These are phyloP conservation scores for Lasiosphaeria hispida DNA, from an alignment of 495 filamentous ascomycete species.

Conservation along the genomic window DNA sequence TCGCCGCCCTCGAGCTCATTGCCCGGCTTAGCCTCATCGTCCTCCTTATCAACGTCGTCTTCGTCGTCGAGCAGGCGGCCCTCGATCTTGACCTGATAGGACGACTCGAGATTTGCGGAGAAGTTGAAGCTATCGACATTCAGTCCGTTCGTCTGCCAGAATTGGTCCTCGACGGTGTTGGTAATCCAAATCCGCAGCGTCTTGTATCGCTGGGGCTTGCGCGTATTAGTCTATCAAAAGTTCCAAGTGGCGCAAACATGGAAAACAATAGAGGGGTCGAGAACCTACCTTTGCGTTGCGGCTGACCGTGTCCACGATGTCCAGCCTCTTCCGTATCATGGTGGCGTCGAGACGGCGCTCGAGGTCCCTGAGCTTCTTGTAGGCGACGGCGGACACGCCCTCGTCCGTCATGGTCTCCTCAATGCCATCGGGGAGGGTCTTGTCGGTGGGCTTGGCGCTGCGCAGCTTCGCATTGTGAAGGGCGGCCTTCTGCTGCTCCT, in stretches of 20 bases:
- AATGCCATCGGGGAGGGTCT: conserved; percentile 85
- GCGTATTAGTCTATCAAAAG: conserved; percentile 5
- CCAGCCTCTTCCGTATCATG: conserved; percentile 91
- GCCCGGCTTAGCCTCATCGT: conserved; percentile 50
- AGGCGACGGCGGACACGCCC: conserved; percentile 78
- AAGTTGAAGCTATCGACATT: conserved; percentile 74
- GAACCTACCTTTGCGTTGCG: conserved; percentile 65
- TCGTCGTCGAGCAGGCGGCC: conserved; percentile 82
- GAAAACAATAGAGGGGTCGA: neutral
- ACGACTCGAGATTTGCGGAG: conserved; percentile 61
- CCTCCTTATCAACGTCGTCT: conserved; percentile 56
- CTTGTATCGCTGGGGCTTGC: conserved; percentile 57
- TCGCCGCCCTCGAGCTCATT: conserved; percentile 43
- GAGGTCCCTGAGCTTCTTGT: conserved; percentile 76
- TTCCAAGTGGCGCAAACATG: neutral
- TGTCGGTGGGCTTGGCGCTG: conserved; percentile 87
- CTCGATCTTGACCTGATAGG: conserved; percentile 90
- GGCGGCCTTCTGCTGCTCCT: conserved; percentile 51
- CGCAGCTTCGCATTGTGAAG: conserved; percentile 70
- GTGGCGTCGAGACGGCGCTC: conserved; percentile 89
- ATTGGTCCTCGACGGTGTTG: conserved; percentile 92
- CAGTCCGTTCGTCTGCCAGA: conserved; percentile 74
- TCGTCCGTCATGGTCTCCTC: conserved; percentile 65
- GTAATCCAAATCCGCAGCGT: conserved; percentile 92
- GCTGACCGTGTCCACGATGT: conserved; percentile 81